Evolutionary conservation across 306 rosid species (phyloP).

Genomic region (Corylus avellana): DNA sequence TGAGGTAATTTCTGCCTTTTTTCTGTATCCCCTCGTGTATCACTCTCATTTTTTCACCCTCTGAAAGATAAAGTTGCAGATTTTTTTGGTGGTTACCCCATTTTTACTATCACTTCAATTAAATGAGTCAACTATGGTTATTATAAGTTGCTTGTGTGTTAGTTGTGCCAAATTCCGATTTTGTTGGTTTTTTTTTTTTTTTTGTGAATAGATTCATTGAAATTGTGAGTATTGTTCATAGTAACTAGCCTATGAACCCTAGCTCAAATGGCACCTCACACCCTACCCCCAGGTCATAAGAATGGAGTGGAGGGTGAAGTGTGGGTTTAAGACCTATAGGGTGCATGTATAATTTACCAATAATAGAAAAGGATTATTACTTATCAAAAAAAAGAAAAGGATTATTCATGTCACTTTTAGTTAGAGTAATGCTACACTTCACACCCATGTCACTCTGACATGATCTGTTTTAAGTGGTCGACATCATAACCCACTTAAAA

Average conservation of each 20-base stretch:
- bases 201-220: background rate
- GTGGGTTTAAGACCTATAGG: background rate
- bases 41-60: background rate
- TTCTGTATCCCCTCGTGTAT: constrained; percentile 3
- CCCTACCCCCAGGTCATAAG: background rate
- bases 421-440: too few relatives aligned
- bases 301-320: background rate
- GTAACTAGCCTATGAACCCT: background rate
- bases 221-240: background rate
- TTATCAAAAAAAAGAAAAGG: too few relatives aligned
- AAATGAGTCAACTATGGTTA: background rate
- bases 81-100: background rate
- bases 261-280: background rate
- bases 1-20: constrained; percentile 53
- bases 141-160: background rate
- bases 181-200: background rate
- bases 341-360: background rate
- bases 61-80: background rate
- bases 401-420: too few relatives aligned
- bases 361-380: background rate
- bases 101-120: background rate
- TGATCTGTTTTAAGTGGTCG: too few relatives aligned
- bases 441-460: too few relatives aligned
- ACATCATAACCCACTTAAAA: too few relatives aligned
- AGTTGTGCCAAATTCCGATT: background rate